phyloP scores from a whole-genome alignment of 768 basidiomycete genomes.

The Leucosporidium creatinivorum region DNA sequence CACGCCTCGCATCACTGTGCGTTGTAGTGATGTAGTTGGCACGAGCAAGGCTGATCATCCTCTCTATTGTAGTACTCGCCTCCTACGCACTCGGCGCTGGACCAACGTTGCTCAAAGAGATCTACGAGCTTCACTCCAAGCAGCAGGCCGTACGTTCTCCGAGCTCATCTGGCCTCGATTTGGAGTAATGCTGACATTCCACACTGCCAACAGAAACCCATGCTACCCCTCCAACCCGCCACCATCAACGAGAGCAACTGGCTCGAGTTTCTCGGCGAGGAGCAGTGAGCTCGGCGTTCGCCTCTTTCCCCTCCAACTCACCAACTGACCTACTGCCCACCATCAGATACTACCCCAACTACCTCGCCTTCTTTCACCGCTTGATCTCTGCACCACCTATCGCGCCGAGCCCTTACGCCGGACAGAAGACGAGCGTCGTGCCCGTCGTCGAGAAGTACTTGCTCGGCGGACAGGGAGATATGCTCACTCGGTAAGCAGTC shows the following conservation, averaged over 20 bases:
- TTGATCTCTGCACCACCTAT: conserved; percentile 12
- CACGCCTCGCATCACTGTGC: conserved; percentile 27
- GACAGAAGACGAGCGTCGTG: conserved; percentile 13
- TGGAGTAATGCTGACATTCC: too few species aligned
- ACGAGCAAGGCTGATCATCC: not conserved
- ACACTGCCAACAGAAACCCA: conserved; percentile 17
- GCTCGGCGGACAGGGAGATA: conserved; percentile 29
- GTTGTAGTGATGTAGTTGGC: not conserved
- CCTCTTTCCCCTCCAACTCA: not conserved
- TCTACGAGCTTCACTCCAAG: conserved; percentile 17
- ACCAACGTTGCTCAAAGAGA: conserved; percentile 15
- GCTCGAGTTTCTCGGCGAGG: conserved; percentile 24
- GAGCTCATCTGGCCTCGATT: not conserved
- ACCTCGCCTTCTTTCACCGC: conserved; percentile 35
- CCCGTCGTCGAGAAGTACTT: conserved; percentile 35
- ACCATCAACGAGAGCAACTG: conserved; percentile 27
- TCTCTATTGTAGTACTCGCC: conserved; percentile 15
- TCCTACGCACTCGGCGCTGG: conserved; percentile 27
- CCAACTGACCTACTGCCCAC: not conserved
- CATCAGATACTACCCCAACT: conserved; percentile 35
- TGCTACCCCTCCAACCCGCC: conserved; percentile 19
- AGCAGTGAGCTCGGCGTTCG: conserved; percentile 5
- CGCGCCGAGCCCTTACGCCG: conserved; percentile 2
- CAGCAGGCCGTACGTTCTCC: not conserved
- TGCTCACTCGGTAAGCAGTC: conserved; percentile 28